Percentiles rank a stretch among this genome's conserved stretches.
Conservation (phyloP, 2,329 filamentous ascomycete genomes). For the Nemania sp. region DNA sequence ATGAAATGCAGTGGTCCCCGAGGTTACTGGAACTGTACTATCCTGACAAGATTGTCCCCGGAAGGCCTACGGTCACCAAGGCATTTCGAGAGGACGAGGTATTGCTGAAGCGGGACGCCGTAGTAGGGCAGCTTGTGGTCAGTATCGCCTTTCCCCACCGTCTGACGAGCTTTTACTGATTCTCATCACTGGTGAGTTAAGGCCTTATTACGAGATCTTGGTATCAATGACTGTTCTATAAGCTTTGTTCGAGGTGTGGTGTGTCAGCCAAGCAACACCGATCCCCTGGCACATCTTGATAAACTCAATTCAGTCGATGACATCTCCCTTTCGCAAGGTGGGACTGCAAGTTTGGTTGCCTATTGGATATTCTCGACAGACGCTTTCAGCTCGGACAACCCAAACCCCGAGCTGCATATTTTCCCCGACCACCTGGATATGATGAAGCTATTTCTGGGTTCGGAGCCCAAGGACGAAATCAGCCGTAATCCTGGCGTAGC, state of each 20-base stretch:
- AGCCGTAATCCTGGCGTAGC: constrained; percentile 55
- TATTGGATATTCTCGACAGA: constrained; percentile 66
- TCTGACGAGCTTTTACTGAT: not conserved
- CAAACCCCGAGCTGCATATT: constrained; percentile 56
- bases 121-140: constrained; percentile 73
- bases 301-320: constrained; percentile 51
- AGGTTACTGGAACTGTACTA: constrained; percentile 70
- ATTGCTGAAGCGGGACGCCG: constrained; percentile 63
- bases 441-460: constrained; percentile 56
- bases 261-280: constrained; percentile 45
- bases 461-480: constrained; percentile 54
- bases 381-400: constrained; percentile 60
- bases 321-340: constrained; percentile 62
- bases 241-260: constrained; percentile 52
- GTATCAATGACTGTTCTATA: constrained; percentile 51
- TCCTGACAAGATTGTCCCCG: constrained; percentile 65
- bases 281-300: constrained; percentile 54
- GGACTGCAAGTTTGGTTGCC: constrained; percentile 60
- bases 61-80: constrained; percentile 63
- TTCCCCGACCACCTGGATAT: constrained; percentile 64
- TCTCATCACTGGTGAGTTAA: constrained; percentile 33
- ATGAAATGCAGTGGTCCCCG: constrained; percentile 63
- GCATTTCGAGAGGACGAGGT: constrained; percentile 66
- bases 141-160: not conserved
- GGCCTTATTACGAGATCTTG: constrained; percentile 66